A percentile compares a stretch with the other conserved stretches of the same genome.
These are phyloP conservation scores for Raffaelea albimanens DNA, from an alignment of 2,329 filamentous ascomycete species.

Conservation along the genomic window DNA sequence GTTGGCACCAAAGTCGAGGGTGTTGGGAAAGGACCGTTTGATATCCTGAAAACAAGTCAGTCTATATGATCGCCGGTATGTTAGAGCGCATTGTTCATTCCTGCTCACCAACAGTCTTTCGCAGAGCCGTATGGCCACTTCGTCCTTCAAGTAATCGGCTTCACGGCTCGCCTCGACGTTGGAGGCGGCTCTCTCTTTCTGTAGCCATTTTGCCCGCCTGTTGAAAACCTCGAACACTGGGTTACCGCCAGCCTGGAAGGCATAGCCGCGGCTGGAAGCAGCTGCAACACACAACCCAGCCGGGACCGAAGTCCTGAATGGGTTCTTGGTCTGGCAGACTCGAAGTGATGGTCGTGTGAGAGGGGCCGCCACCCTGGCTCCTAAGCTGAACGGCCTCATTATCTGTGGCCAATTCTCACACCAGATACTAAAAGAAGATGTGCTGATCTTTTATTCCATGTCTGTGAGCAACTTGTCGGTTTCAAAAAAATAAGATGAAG, in stretches of 20 bases:
- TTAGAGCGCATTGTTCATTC: conserved; percentile 10
- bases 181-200: conserved; percentile 76
- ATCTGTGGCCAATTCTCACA: no score
- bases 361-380: no score
- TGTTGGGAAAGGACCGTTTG: conserved; percentile 73
- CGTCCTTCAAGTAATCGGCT: conserved; percentile 88
- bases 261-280: conserved; percentile 53
- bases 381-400: no score
- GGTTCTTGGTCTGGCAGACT: no score
- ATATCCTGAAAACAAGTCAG: conserved; percentile 56
- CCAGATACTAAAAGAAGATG: no score
- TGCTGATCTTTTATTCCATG: no score
- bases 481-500: no score
- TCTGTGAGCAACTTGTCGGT: no score
- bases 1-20: conserved; percentile 90
- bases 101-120: conserved; percentile 65
- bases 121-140: conserved; percentile 74
- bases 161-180: conserved; percentile 63
- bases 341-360: no score
- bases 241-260: conserved; percentile 65
- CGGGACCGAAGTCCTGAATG: no score
- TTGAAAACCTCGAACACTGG: conserved; percentile 89
- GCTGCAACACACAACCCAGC: no score
- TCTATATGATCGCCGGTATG: background rate
- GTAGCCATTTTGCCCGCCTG: conserved; percentile 73